These are phyloP conservation scores for Myxozyma nipponensis DNA, from an alignment of 805 yeast species.

Conservation along the genomic window DNA sequence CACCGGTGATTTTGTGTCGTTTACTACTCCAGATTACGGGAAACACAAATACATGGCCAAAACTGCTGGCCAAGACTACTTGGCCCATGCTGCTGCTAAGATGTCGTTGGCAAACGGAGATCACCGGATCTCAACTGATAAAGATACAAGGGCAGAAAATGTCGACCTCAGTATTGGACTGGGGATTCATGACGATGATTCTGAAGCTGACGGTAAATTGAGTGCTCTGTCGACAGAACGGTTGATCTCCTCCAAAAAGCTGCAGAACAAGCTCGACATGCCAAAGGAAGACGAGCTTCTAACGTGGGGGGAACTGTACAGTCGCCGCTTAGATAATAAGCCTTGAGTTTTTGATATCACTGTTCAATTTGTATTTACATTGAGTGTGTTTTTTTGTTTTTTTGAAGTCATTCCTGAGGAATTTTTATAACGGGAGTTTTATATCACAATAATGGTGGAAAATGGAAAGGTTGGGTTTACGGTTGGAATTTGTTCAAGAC, in stretches of 20 bases:
- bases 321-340: constrained; percentile 3
- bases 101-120: neutral
- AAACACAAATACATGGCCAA: neutral
- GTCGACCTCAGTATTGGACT: neutral
- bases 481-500: too few species aligned
- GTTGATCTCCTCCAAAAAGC: neutral
- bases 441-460: too few species aligned
- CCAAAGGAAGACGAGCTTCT: neutral
- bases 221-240: neutral
- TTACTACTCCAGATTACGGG: neutral
- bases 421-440: too few species aligned
- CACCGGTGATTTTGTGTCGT: constrained; percentile 14
- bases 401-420: too few species aligned
- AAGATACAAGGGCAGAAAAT: too few species aligned
- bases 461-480: too few species aligned
- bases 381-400: neutral
- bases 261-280: neutral
- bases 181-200: neutral
- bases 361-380: neutral
- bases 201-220: neutral
- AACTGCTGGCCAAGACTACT: neutral
- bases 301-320: constrained; percentile 22
- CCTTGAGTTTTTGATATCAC: neutral
- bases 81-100: neutral
- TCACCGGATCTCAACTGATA: too few species aligned